Evolutionary conservation across 306 rosid genomes (phyloP).

Genomic region (Glycine soja): DNA sequence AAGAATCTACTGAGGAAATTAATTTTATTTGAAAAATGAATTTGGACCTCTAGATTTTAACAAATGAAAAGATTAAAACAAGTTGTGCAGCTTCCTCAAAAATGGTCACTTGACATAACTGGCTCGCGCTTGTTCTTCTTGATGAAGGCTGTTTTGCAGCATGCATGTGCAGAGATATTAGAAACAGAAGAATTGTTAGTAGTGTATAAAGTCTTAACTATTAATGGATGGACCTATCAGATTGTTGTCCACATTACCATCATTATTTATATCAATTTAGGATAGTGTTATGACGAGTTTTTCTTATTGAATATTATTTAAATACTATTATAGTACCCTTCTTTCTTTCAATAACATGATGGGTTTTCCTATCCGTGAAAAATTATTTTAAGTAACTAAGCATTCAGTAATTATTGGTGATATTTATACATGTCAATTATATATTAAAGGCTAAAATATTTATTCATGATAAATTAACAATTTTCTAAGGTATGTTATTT

Average conservation of each 20-base stretch:
- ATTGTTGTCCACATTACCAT: too few relatives aligned
- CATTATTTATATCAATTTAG: too few relatives aligned
- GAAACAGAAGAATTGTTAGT: background rate
- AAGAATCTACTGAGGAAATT: conserved; percentile 11
- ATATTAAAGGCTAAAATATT: too few relatives aligned
- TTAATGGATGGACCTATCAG: background rate
- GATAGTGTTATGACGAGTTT: too few relatives aligned
- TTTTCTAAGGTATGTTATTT: too few relatives aligned
- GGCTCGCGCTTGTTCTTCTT: background rate
- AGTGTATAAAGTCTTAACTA: background rate
- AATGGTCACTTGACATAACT: background rate
- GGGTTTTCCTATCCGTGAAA: too few relatives aligned
- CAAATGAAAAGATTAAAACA: conserved; percentile 3
- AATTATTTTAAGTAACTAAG: too few relatives aligned
- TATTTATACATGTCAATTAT: too few relatives aligned
- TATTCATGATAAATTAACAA: too few relatives aligned
- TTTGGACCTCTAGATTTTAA: conserved; percentile 11
- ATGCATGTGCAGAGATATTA: conserved; percentile 5
- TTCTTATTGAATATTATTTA: background rate
- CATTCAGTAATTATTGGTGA: too few relatives aligned
- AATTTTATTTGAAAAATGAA: conserved; percentile 9
- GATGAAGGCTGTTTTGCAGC: conserved; percentile 23
- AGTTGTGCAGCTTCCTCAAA: background rate
- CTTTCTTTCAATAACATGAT: too few relatives aligned
- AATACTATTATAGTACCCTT: background rate